Conservation (phyloP, 192 early-diverging fungal species). For the Phycomyces nitens region DNA sequence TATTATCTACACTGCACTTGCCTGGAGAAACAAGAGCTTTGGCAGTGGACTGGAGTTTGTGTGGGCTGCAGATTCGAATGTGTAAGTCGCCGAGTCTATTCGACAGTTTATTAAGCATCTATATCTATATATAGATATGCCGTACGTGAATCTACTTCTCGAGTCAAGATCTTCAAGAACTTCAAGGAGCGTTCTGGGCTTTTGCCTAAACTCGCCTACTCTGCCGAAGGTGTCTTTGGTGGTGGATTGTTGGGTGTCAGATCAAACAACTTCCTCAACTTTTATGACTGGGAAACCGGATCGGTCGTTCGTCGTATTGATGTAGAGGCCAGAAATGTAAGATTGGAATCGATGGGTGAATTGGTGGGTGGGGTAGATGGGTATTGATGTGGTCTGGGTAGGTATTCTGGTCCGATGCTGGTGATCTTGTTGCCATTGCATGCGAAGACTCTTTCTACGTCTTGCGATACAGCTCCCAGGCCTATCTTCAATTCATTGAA, state of each 20-base stretch:
- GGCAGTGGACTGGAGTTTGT: conserved; percentile 95
- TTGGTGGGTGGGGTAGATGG: no score
- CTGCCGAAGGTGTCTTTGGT: conserved; percentile 93
- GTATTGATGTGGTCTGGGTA: no score
- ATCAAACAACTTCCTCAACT: conserved; percentile 80
- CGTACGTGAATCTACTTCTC: conserved; percentile 89
- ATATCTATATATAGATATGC: conserved; percentile 65
- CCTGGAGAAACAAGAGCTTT: conserved; percentile 99
- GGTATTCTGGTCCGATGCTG: conserved; percentile 93
- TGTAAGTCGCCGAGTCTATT: no score
- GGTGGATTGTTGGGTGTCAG: conserved; percentile 89
- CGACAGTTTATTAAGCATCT: no score
- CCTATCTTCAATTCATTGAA: conserved; percentile 71
- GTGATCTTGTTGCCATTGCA: conserved; percentile 87
- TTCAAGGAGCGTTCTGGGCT: conserved; percentile 89
- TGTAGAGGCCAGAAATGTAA: conserved; percentile 72
- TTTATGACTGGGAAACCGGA: conserved; percentile 98
- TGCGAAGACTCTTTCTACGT: conserved; percentile 94
- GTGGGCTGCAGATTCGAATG: conserved; percentile 94
- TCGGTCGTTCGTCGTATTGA: conserved; percentile 89
- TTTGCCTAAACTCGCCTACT: conserved; percentile 67
- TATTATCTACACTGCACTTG: conserved; percentile 99
- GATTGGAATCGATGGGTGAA: not conserved
- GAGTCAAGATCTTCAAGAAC: conserved; percentile 87
- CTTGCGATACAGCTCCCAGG: conserved; percentile 87